Conservation (phyloP, 202 grass and related monocot species). For the Setaria italica region DNA sequence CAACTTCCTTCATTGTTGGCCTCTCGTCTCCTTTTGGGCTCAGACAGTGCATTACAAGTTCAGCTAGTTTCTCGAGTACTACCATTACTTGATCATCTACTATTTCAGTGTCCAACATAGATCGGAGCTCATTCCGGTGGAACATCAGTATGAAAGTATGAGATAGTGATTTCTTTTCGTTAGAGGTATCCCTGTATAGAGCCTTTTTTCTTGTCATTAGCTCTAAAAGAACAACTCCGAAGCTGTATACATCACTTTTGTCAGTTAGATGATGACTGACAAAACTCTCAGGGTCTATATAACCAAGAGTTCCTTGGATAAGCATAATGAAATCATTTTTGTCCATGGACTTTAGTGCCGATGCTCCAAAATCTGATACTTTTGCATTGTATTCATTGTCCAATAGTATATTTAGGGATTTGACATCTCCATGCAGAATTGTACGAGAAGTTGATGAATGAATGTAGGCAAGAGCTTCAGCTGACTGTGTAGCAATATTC, state of each 20-base stretch:
- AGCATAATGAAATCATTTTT: constrained; percentile 40
- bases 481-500: constrained; percentile 55
- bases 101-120: constrained; percentile 50
- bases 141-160: constrained; percentile 38
- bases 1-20: constrained; percentile 59
- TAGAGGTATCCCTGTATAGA: constrained; percentile 27
- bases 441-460: constrained; percentile 62
- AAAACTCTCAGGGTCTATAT: constrained; percentile 56
- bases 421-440: constrained; percentile 69
- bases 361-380: constrained; percentile 65
- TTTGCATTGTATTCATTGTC: constrained; percentile 48
- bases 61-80: constrained; percentile 43
- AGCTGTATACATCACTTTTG: constrained; percentile 69
- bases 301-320: constrained; percentile 57
- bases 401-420: constrained; percentile 63
- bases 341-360: constrained; percentile 49
- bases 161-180: constrained; percentile 33
- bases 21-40: constrained; percentile 46
- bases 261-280: constrained; percentile 53
- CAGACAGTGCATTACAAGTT: constrained; percentile 38
- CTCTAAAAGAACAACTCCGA: constrained; percentile 59
- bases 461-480: constrained; percentile 62
- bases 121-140: background rate
- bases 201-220: constrained; percentile 60
- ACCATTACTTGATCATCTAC: constrained; percentile 17